Evolutionary conservation across 331 rosid species (phyloP), one percentile per base, ranked within the genome.

Genomic region (Rhamnella rubrinervis): DNA sequence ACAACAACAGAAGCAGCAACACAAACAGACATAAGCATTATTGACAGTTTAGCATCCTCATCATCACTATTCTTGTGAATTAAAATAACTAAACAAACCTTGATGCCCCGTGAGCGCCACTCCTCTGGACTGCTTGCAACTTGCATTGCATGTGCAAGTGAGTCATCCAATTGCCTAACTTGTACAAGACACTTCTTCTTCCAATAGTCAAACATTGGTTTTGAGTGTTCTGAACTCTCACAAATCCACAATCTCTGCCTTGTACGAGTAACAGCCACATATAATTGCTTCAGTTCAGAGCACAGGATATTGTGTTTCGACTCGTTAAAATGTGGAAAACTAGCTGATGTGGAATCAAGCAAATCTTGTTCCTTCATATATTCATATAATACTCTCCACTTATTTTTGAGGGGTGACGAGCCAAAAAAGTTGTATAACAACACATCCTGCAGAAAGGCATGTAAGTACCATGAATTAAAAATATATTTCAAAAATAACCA

Each of bases 231-330:
- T 17, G 23, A 21, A 66, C 71, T 81, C 73, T 91, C 96, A 59
- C 82, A 85, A 6, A 91, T 82, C 97, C 96, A 91, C 53, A 91
- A 72, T 47, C 97, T 78, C 28, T 91, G 91, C 77, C 86, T 87
- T 9, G 97, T 85, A 14, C 92, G 89, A 25, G 96, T 85, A 14
- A 91, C 75, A 59, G 97, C 91, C n/a, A 91, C 97, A 71, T 88
- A 91, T 20, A 91, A 65, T 52, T 87, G 93, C 84, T 91, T 91
- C 37, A 91, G 71, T 67, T 91, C 96, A 7, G 88, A 88, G 71
- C 96, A 91, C 59, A 91, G 26, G 14, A 86, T 63, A 65, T 71
- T 80, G 76, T 87, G 93, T 64, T 85, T 91, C 26, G 89, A 71
- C 65, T 70, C 82, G 20, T 4, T 71, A 73, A 88, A 91, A 13